Conservation (phyloP, 305 asterid species). For the Fraxinus platypoda region DNA sequence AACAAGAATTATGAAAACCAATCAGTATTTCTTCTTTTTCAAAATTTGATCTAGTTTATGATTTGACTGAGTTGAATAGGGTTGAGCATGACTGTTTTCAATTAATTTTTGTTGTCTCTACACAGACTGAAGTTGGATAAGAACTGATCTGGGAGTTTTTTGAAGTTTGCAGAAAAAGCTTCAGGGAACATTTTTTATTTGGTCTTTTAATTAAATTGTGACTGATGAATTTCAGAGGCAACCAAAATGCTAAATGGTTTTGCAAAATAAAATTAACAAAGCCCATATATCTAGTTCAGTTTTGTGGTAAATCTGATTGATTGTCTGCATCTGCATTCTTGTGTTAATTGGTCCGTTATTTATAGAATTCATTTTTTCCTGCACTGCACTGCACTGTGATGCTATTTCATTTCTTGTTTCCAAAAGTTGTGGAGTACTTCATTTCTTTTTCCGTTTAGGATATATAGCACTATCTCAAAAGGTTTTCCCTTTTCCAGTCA, state of each 20-base stretch:
- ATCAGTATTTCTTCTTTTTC: neutral
- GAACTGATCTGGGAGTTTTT: neutral
- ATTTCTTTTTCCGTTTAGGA: constrained; percentile 7
- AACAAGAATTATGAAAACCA: neutral
- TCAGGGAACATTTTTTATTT: neutral
- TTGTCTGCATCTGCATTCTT: neutral
- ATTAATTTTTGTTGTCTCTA: neutral
- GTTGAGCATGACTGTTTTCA: neutral
- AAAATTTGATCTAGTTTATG: neutral
- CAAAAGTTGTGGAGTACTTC: neutral
- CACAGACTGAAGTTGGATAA: neutral
- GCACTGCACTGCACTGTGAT: neutral
- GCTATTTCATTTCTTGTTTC: neutral
- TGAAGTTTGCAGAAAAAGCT: neutral
- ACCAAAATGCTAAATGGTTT: neutral
- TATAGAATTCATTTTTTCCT: neutral
- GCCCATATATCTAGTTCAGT: neutral
- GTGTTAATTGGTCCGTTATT: neutral
- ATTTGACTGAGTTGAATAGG: neutral
- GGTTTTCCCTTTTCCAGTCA: constrained; percentile 40
- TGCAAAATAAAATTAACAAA: neutral
- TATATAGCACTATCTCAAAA: neutral
- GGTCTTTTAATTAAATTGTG: neutral
- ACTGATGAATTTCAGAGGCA: neutral
- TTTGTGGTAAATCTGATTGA: neutral